phyloP scores from a whole-genome alignment of 1,139 yeast genomes.

The Protomyces arabidopsidicola region DNA sequence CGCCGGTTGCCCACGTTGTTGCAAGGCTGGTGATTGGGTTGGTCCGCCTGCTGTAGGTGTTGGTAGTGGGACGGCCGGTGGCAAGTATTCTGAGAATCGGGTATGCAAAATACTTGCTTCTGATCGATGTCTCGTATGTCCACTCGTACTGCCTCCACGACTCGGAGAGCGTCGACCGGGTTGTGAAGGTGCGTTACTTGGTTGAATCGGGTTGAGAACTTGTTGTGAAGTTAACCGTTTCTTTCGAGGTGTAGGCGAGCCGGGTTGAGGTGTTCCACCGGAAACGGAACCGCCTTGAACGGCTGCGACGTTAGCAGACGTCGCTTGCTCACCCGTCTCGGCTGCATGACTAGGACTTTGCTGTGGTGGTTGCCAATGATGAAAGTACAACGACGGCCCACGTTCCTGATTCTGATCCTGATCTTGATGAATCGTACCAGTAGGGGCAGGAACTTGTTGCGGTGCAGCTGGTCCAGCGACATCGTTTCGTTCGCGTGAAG shows the following conservation, averaged over 20 bases:
- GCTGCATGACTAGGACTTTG: not conserved
- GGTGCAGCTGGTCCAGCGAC: not conserved
- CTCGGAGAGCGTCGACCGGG: not conserved
- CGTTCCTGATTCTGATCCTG: not conserved
- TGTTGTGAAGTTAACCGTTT: not conserved
- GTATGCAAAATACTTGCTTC: constrained; percentile 15
- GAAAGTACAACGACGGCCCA: constrained; percentile 8
- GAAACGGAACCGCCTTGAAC: not conserved
- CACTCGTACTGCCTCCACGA: constrained; percentile 10
- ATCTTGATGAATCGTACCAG: not conserved
- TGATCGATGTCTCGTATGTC: constrained; percentile 24
- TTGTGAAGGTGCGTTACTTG: constrained; percentile 4
- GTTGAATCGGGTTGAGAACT: not conserved
- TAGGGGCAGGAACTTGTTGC: not conserved
- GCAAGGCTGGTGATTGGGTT: not conserved
- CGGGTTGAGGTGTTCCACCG: constrained; percentile 1
- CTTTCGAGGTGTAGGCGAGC: constrained; percentile 22
- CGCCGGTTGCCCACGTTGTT: not conserved
- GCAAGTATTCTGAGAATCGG: constrained; percentile 9
- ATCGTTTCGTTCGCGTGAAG: not conserved
- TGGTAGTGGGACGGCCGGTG: not conserved
- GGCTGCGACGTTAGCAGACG: not conserved
- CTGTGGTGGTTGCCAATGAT: constrained; percentile 26
- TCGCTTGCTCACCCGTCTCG: not conserved
- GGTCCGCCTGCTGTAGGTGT: not conserved